Conservation (phyloP, 306 rosid genomes). For the Carpinus fangiana region DNA sequence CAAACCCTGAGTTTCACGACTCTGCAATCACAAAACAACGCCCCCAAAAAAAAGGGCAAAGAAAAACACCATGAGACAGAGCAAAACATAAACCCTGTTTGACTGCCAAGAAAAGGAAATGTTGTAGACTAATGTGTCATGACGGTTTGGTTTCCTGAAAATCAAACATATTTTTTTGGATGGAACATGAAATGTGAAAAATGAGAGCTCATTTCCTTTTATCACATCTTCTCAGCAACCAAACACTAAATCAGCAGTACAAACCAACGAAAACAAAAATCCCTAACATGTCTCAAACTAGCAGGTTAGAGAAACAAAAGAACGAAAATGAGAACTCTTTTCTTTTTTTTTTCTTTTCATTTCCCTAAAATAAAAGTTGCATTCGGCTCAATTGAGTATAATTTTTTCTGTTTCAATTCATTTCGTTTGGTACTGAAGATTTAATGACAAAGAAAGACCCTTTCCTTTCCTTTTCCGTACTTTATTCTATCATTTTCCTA, state of each 20-base stretch:
- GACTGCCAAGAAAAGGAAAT: neutral
- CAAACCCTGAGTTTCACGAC: constrained; percentile 70
- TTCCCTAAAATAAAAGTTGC: neutral
- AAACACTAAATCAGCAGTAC: neutral
- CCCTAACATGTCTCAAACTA: neutral
- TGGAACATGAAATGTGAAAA: neutral
- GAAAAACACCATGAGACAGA: neutral
- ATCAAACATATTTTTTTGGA: neutral
- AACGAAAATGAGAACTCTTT: neutral
- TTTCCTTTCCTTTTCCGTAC: neutral
- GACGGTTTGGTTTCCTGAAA: neutral
- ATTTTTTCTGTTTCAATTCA: neutral
- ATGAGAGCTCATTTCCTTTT: neutral
- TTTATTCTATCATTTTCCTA: neutral
- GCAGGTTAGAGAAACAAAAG: neutral
- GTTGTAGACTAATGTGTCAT: neutral
- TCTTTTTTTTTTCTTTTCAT: neutral
- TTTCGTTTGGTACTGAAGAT: neutral
- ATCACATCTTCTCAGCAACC: neutral
- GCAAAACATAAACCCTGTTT: constrained; percentile 13
- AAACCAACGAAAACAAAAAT: neutral
- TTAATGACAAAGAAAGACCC: neutral
- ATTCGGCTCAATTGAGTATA: neutral
- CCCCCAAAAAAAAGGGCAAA: neutral
- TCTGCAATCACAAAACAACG: constrained; percentile 28